Percentiles rank a stretch among this genome's conserved stretches.
Evolutionary conservation across 1,139 yeast genomes (phyloP).

Genomic region (Ogataea hybrid): DNA sequence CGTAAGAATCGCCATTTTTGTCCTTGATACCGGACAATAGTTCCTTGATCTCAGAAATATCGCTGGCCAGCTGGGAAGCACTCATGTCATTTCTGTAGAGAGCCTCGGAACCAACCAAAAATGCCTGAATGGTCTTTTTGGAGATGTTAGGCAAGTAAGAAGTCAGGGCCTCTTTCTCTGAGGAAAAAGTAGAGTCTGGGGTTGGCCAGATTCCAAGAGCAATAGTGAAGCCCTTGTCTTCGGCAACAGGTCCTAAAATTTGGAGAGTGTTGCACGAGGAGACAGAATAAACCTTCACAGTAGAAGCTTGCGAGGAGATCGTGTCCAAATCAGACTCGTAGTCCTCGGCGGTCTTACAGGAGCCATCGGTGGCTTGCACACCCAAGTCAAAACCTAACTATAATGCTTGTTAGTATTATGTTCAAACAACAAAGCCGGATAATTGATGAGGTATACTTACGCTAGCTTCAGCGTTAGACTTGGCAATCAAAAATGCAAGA

Average conservation of each 20-base stretch:
- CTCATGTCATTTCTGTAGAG: constrained; percentile 81
- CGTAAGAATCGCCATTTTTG: constrained; percentile 75
- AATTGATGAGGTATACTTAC: constrained; percentile 11
- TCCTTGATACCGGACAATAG: constrained; percentile 62
- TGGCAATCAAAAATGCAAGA: constrained; percentile 14
- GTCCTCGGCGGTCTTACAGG: constrained; percentile 70
- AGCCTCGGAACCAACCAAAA: constrained; percentile 91
- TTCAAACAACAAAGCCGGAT: background rate
- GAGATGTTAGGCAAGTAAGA: constrained; percentile 71
- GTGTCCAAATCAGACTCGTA: constrained; percentile 61
- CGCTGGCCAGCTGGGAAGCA: constrained; percentile 62
- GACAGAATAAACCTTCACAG: constrained; percentile 79
- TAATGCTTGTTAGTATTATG: constrained; percentile 1
- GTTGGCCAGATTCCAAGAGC: constrained; percentile 91
- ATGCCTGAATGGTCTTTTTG: constrained; percentile 61
- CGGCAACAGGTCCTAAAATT: constrained; percentile 83
- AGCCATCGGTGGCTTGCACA: constrained; percentile 64
- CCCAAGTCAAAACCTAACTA: constrained; percentile 66
- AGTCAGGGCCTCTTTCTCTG: constrained; percentile 67
- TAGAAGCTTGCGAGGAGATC: constrained; percentile 54
- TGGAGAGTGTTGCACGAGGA: constrained; percentile 86
- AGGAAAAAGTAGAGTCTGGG: constrained; percentile 68
- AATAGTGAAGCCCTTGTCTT: constrained; percentile 62
- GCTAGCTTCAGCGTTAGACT: constrained; percentile 22
- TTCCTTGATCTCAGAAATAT: constrained; percentile 57